Conservation (phyloP, 305 asterid species). For the Fraxinus nigra region DNA sequence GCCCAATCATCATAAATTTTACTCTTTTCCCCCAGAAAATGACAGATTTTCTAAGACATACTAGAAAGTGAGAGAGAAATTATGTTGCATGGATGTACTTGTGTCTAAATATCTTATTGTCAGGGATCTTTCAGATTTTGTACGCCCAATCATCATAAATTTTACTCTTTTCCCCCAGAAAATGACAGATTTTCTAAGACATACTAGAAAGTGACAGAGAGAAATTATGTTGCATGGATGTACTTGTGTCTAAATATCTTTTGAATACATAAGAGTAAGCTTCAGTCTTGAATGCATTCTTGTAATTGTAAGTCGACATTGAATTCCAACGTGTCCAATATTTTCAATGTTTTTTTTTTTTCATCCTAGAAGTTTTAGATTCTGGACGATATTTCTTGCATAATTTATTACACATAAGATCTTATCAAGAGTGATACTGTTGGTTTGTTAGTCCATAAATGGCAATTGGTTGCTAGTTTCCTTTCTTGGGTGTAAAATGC, state of each 20-base stretch:
- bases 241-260: neutral
- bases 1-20: neutral
- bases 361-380: neutral
- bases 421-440: neutral
- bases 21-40: neutral
- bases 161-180: neutral
- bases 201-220: neutral
- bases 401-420: neutral
- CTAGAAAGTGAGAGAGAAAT: neutral
- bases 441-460: neutral
- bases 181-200: neutral
- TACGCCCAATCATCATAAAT: neutral
- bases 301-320: neutral
- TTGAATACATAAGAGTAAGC: neutral
- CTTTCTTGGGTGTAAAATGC: slow-evolving; percentile 5
- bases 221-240: neutral
- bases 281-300: neutral
- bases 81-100: neutral
- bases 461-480: neutral
- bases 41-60: neutral
- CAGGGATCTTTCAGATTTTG: neutral
- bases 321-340: neutral
- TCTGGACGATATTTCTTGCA: neutral
- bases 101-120: too few relatives aligned
- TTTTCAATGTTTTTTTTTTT: neutral